These are phyloP conservation scores for Willaertia magna DNA, from an alignment of 208 protist genomes.

Conservation along the genomic window DNA sequence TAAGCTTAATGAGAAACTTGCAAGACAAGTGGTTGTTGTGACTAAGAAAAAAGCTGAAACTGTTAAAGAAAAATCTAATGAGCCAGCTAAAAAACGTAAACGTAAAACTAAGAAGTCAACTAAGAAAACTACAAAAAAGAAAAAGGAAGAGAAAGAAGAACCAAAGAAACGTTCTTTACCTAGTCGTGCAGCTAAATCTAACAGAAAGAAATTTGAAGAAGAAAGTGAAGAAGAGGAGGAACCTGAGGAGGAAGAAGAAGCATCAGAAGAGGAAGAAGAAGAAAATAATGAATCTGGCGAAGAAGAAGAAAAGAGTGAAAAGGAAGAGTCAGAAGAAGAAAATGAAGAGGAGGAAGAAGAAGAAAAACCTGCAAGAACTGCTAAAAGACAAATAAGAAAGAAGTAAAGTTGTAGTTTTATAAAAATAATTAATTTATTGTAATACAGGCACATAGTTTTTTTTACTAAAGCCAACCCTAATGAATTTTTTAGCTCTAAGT, in stretches of 20 bases:
- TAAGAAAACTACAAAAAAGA: not conserved
- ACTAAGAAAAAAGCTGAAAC: not conserved
- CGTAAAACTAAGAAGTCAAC: not conserved
- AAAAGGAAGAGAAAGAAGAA: not conserved
- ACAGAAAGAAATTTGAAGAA: not conserved
- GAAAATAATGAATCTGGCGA: not conserved
- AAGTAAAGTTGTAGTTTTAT: too few relatives aligned
- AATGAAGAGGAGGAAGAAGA: not conserved
- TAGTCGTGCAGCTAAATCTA: not conserved
- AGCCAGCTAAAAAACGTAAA: not conserved
- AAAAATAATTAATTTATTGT: too few relatives aligned
- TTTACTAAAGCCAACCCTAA: too few relatives aligned
- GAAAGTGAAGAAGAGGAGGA: not conserved
- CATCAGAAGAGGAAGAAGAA: not conserved
- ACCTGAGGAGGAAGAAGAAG: not conserved
- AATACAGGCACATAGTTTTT: too few relatives aligned
- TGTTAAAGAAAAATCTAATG: not conserved
- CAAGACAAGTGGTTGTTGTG: not conserved
- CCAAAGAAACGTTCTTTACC: not conserved
- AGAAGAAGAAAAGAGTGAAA: not conserved
- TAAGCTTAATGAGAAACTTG: not conserved
- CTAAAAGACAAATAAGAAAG: not conserved
- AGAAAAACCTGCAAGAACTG: not conserved
- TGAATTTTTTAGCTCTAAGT: too few relatives aligned
- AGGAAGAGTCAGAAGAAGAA: not conserved